Percentiles rank a stretch among this genome's conserved stretches.
These are phyloP conservation scores for Mesembryanthemum crystallinum DNA, from an alignment of 148 eudicot species.

Conservation along the genomic window DNA sequence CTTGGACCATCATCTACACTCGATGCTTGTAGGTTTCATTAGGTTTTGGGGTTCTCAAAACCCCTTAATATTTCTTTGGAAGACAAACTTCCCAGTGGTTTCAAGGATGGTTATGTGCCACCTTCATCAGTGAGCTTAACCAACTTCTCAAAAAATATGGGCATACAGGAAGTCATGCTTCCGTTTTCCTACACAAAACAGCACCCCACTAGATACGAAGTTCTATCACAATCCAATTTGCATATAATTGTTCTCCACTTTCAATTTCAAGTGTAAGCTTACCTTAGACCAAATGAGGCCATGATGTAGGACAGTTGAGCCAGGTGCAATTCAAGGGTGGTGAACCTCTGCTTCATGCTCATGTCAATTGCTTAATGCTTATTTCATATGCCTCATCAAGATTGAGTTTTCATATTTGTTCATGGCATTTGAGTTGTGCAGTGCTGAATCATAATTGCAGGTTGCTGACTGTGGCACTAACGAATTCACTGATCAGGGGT, in stretches of 20 bases:
- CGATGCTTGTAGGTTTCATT: background rate
- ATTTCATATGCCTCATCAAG: background rate
- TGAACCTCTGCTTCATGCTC: conserved; percentile 1
- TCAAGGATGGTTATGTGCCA: background rate
- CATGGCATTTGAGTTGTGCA: conserved; percentile 11
- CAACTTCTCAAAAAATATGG: background rate
- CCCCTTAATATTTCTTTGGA: background rate
- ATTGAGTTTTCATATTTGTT: background rate
- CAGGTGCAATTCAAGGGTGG: background rate
- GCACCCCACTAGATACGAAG: background rate
- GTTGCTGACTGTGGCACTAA: conserved; percentile 71
- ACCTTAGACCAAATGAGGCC: background rate
- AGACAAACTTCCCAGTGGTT: background rate
- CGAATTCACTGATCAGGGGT: conserved; percentile 78
- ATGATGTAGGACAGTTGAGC: background rate
- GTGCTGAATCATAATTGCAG: conserved; percentile 36
- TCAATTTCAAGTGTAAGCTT: background rate
- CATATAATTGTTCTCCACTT: background rate
- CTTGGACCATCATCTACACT: no score
- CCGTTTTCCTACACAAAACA: background rate
- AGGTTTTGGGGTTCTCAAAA: background rate
- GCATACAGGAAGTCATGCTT: background rate
- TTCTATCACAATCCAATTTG: background rate
- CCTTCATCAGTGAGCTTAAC: background rate
- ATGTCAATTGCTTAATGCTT: background rate